Percentiles rank a stretch among this genome's conserved stretches.
Conservation (phyloP, 768 basidiomycete genomes). For the Mycena metata region DNA sequence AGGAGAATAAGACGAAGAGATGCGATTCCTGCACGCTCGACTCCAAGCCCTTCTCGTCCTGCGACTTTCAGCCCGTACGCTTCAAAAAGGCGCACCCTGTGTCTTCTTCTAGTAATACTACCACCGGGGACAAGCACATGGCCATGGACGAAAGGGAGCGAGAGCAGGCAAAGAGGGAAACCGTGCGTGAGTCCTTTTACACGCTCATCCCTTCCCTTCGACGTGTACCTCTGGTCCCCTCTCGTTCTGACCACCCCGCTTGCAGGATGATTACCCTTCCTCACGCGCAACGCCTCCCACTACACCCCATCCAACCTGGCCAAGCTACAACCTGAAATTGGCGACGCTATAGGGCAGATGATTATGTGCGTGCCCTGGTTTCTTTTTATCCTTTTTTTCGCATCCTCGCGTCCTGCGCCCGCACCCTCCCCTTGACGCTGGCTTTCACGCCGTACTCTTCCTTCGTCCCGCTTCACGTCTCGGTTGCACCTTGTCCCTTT, state of each 20-base stretch:
- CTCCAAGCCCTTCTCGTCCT: too few relatives aligned
- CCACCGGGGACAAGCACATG: too few relatives aligned
- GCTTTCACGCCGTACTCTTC: slow-evolving; percentile 31
- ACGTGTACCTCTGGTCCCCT: slow-evolving; percentile 35
- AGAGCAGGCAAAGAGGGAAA: slow-evolving; percentile 87
- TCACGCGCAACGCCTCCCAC: slow-evolving; percentile 80
- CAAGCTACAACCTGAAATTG: slow-evolving; percentile 81
- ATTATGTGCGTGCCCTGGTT: too few relatives aligned
- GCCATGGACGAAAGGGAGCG: too few relatives aligned
- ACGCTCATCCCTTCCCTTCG: slow-evolving; percentile 50
- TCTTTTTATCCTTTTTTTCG: too few relatives aligned
- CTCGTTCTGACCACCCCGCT: slow-evolving; percentile 43
- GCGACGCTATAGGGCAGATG: too few relatives aligned
- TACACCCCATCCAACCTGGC: slow-evolving; percentile 75
- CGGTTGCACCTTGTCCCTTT: slow-evolving; percentile 28
- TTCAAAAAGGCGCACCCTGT: too few relatives aligned
- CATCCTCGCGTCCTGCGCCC: slow-evolving; percentile 26
- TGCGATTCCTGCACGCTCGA: too few relatives aligned
- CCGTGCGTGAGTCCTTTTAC: too few relatives aligned
- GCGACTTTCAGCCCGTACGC: too few relatives aligned
- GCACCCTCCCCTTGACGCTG: slow-evolving; percentile 17
- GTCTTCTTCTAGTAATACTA: too few relatives aligned
- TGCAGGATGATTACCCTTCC: slow-evolving; percentile 85
- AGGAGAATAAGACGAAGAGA: too few relatives aligned
- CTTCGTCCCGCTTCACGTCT: slow-evolving; percentile 25